Evolutionary conservation across 2,329 filamentous ascomycete genomes (phyloP), one percentile per base, ranked within the genome.

Genomic region (Orbilia brochopaga): DNA sequence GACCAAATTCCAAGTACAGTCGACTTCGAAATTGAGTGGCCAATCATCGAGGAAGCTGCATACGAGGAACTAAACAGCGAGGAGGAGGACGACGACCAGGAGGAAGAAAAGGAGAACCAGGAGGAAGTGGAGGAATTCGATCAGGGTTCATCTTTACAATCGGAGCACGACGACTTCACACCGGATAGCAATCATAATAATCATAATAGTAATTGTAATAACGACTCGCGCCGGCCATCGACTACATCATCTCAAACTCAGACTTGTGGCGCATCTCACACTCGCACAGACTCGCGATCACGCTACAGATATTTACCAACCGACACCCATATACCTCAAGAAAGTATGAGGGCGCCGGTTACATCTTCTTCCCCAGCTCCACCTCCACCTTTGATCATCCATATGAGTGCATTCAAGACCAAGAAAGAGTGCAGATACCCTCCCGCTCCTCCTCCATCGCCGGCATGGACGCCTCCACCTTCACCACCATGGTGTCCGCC

Each of bases 1-100:
- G 24, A 50, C 44, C 35, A 54, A 30, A 59, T 59, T 59, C 53
- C 59, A 59, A 54, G 63, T 40, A 70, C 59, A 27, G 66, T 57
- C 48, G 66, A 70, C 54, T 70, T 70, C 30, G 66, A 70, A 59
- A 70, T 70, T 19, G 59, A 70, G 30, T 70, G 66, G 66, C 66
- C 66, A 27, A 46, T 70, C 35, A 32, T 32, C 8, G 27, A 32
- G 8, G 4, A 32, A 8, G 27, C 27, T 8, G 27, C 27, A 32
- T 32, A 32, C 27, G 27, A 32, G 8, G 27, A 32, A 3, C 48
- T 70, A 40, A 59, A 70, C 15, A 55, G 42, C 51, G 63, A 64
- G 37, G 48, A 42, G 30, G 66, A 70, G 30, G 37, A 42, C 3
- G 37, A 15, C 5, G 4, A 15, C 4, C 5, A 42, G 15, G 37